Base-by-base conservation (phyloP, 2,329 filamentous ascomycete genomes). In the Xylaria sp. region DNA sequence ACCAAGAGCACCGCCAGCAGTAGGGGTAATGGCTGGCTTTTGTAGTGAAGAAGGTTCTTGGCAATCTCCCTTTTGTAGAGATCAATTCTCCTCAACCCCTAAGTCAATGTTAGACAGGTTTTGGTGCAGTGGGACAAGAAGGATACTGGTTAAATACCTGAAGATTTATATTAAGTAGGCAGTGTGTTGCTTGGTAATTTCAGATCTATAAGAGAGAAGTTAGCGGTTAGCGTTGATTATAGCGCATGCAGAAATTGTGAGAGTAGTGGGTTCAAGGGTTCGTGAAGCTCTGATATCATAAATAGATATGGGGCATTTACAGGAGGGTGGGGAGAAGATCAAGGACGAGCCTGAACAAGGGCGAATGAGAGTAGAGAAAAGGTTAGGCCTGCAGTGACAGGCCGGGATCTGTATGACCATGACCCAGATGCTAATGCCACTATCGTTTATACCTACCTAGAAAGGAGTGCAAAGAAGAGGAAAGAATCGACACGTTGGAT, bases 321-420 rank as follows among this genome's bases (percentile, higher is more conserved):
- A 61, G 36, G 70, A 66, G 4, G 10, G 66, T 70, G 66, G 70
- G 65, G 64, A 65, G 64, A 71, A 58, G 32, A 30, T 63, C 43
- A n/a, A 41, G 45, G 4, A 20, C 59, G 15, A 45, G 68, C 45
- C 69, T 72, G 65, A 63, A 69, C n/a, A 32, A 53, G 32, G 43
- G 15, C 57, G 46, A 46, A 61, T 57, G 12, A 12, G 53, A 8
- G 20, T 36, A 4, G 28, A 55, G 39, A 46, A 56, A 15, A 2
- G 28, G 25, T 0, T 0, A 36, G 30, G 13, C 53, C 1, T 45
- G 50, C 34, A 32, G 48, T 46, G 7, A 39, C 23, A 28, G 10
- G 13, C 34, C 23, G n/a, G 53, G 53, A 41, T 56, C 32, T 28
- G 32, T n/a, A 56, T 56, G 23, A 9, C 8, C 13, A 28, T 28